Percentiles rank a stretch among this genome's conserved stretches.
phyloP scores from a whole-genome alignment of 2,329 filamentous ascomycete genomes.

The Exophiala dermatitidis region DNA sequence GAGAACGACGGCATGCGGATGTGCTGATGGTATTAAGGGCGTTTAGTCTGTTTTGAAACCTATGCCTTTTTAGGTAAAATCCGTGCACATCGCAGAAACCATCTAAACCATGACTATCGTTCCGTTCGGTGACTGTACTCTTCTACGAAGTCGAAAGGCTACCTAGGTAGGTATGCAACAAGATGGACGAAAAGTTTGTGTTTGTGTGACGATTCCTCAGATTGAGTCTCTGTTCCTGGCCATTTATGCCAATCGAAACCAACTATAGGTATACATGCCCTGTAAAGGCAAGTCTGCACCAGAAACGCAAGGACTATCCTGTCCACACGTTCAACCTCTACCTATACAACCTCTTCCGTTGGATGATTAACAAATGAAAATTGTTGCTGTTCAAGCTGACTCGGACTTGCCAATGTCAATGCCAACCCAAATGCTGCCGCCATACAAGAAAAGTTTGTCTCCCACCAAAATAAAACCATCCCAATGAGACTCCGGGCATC shows the following conservation, averaged over 20 bases:
- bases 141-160: no score
- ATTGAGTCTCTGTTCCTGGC: not conserved
- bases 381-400: slow-evolving; percentile 22
- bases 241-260: not conserved
- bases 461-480: slow-evolving; percentile 1
- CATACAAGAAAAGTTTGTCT: slow-evolving; percentile 14
- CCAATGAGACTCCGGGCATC: slow-evolving; percentile 10
- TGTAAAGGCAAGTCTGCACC: not conserved
- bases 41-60: no score
- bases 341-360: slow-evolving; percentile 22
- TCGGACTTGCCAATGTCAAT: slow-evolving; percentile 8
- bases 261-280: not conserved
- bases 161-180: no score
- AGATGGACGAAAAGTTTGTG: not conserved
- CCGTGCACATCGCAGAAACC: no score
- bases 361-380: slow-evolving; percentile 23
- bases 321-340: slow-evolving; percentile 23
- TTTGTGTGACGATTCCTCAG: not conserved
- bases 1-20: no score
- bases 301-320: slow-evolving; percentile 4
- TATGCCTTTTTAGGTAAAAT: no score
- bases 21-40: no score
- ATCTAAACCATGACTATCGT: no score
- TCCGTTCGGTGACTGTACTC: no score
- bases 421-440: slow-evolving; percentile 16